Evolutionary conservation across 2,329 filamentous ascomycete species (phyloP), one percentile per base, ranked within the genome.

Genomic region (Ceratocystis ficicola): DNA sequence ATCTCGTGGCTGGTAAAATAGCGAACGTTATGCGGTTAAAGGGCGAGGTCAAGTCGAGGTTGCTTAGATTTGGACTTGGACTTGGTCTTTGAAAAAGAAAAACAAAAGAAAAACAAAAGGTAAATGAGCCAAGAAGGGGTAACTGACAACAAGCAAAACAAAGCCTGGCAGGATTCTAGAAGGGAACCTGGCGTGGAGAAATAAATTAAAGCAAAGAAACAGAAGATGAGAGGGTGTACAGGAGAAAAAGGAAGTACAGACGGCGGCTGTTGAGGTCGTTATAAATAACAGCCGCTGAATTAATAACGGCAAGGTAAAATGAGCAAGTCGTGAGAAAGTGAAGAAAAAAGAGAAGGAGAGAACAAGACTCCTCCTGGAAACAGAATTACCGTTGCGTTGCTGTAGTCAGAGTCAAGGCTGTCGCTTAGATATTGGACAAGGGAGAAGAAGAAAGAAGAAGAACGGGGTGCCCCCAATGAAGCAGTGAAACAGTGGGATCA

Each of bases 401-500:
- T 63, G 32, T 44, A 63, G 41, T 48, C 62, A 41, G 55, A 52
- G 48, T 36, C 62, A n/a, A 63, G 46, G 62, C 44, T 30, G 30
- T 52, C 44, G 44, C 30, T 62, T 41, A 62, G 41, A 62, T n/a
- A 41, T 17, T n/a, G 15, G 59, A 20, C 59, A 41, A 36, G 59
- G 59, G 12, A 44, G 30, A 62, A 28, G 59, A 62, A 60, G 55
- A 60, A 60, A 17, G 20, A 62, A 30, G 59, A 41, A 62, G 32
- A 44, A 44, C n/a, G 32, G 30, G 59, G 30, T 41, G 36, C n/a
- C 22, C 22, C 30, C 32, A 62, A n/a, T 22, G n/a, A 62, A 36
- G 44, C 32, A 62, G 15, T n/a, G 25, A 60, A 60, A n/a, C 20
- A 60, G 52, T n/a, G 7, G 22, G 44, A 62, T n/a, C 17, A 30